Evolutionary conservation across 768 basidiomycete species (phyloP), one percentile per base, ranked within the genome.

Genomic region (Kwoniella sp.): DNA sequence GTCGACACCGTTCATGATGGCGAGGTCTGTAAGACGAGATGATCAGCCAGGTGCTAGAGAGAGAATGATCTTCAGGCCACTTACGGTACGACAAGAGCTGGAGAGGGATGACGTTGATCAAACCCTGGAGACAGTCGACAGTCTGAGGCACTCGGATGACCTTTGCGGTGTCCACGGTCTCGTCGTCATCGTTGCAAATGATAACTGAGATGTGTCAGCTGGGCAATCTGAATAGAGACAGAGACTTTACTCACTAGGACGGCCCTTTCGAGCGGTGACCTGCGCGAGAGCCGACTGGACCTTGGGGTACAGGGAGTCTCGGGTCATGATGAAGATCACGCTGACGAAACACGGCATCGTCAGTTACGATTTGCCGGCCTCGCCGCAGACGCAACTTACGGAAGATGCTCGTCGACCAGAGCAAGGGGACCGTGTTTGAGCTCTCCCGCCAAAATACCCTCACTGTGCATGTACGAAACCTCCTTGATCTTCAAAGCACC

Each of bases 401-500:
- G 90, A 83, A 95, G 89, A 78, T 93, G 91, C 78, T 98, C 95
- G 71, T 99, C 95, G 67, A 99, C 87, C 62, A 99, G 78, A 47
- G 95, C 95, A 50, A 99, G 84, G 49, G 95, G 95, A 38, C 95
- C 95, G 73, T 99, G 95, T 79, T 99, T 99, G 60, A 99, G 80
- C 78, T 99, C 95, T 63, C 95, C 95, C 20, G 95, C 95, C 50
- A 99, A 84, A 73, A 98, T 96, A 75, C 77, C 77, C 64, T 78
- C 77, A 36, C 67, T 72, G 62, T 78, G 77, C 71, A 75, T 77
- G 78, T 96, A 96, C 50, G 87, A 88, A 74, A 96, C 92, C 80
- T 98, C 95, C 79, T 99, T 99, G 79, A 99, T 98, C 80, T 99
- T 99, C 67, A 99, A 78, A 6, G 95, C 95, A 50, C 92, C 95